Base-by-base conservation (phyloP, 768 basidiomycete species). In the Collybia sp. region DNA sequence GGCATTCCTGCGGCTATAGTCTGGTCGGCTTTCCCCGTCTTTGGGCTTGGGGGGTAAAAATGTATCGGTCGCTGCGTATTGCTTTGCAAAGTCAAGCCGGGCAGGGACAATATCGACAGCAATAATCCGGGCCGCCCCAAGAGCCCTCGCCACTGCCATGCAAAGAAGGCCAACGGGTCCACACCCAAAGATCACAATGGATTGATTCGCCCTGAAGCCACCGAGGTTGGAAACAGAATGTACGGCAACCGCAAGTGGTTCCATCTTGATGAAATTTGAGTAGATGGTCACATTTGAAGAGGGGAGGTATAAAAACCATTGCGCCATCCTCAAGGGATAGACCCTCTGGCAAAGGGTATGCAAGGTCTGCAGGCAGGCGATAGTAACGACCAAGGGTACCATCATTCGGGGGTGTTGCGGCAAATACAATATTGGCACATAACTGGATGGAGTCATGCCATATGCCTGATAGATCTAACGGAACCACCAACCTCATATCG, bases 71-170 rank as follows among this genome's bases (percentile, higher is more conserved):
- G 92, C 93, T 4, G 84, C 89, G 61, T 94, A 94, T 20, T 58
- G 56, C 63, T 85, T 86, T 13, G 94, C 93, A 59, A 98, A 96
- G 42, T 88, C 77, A 40, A 98, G 81, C 32, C 94, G 84, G 20
- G 73, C 64, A 30, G 79, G 69, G 44, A 83, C 75, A 51, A 91
- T 85, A 59, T 93, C 93, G 50, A 95, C 78, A 3, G 85, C 93
- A 49, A 98, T 77, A 51, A 95, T 75, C 40, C 87, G 83, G 35
- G 76, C 73, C 2, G 93, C 95, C 31, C 93, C 93, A 40, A 95
- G 72, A 2, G 94, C 93, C 62, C 87, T 93, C 6, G 95, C 94
- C n/a, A 93, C 91, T 6, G 91, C 93, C 88, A 94, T 91, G 59
- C 87, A 89, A 16, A 96, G 78, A 20, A 95, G 69, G n/a, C 93